phyloP scores from a whole-genome alignment of 305 asterid species.

The Rubia tinctorum region DNA sequence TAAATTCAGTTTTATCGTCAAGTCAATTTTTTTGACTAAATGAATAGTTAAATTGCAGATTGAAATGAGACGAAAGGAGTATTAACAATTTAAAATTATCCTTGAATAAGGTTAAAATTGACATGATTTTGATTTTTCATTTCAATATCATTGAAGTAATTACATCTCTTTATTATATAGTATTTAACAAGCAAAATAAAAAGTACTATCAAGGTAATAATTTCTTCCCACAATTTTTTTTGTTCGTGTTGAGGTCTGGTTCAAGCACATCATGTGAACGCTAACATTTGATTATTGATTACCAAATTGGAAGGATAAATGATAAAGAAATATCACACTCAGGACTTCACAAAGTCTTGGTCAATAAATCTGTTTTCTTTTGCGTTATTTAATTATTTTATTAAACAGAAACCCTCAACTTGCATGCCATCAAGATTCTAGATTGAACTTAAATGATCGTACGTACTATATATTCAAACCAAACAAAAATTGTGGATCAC shows the following conservation, averaged over 20 bases:
- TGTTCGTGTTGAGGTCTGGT: background rate
- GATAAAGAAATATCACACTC: background rate
- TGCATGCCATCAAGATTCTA: background rate
- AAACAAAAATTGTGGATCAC: background rate
- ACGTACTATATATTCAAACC: background rate
- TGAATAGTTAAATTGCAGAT: too few species aligned
- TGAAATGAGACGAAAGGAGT: too few species aligned
- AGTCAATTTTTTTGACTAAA: too few species aligned
- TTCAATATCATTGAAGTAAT: too few species aligned
- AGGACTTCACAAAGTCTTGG: conserved; percentile 8
- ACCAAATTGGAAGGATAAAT: background rate
- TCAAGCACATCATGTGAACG: background rate
- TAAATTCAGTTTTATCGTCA: too few species aligned
- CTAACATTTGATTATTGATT: background rate
- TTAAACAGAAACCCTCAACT: background rate
- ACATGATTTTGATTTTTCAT: too few species aligned
- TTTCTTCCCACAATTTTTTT: too few species aligned
- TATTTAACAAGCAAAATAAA: background rate
- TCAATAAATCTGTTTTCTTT: conserved; percentile 1
- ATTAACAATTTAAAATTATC: too few species aligned
- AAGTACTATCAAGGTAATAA: background rate
- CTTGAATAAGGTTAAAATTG: too few species aligned
- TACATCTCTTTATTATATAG: too few species aligned
- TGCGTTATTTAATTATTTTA: background rate
- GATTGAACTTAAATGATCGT: background rate